Base-by-base conservation (phyloP, 208 protist genomes). In the Trypanosoma scelopori region DNA sequence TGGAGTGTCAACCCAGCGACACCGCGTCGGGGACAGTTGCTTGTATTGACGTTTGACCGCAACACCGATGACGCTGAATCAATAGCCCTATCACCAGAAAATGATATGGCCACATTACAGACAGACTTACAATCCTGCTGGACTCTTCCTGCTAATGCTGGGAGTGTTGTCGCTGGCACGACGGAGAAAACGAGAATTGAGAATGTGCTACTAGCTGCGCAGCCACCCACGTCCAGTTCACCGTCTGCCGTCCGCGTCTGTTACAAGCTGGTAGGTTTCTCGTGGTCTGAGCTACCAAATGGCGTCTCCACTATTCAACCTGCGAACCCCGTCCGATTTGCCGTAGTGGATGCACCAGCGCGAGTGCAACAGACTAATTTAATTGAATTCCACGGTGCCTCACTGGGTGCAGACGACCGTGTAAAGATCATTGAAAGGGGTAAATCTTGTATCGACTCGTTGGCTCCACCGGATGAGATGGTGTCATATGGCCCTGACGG, bases 271-370 rank as follows among this genome's bases (percentile, higher is more conserved):
- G 58, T 51, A 6, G 74, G 51, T 15, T 71, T 66, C 18, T 81
- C 82, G 47, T 96, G 91, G 91, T 85, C 82, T 0, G 78, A 91
- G 68, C 64, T 96, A 41, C 84, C 87, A 2, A 78, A 78, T 48
- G 76, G 74, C 18, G 67, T 82, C 13, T 53, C 58, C 28, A 56
- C 15, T 15, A 57, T 96, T 13, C 69, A 90, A 39, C 64, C 91
- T 13, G 91, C 91, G 13, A 96, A 96, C 64, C 91, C 91, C 4
- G 18, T 56, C 7, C 43, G 23, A 61, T 96, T 96, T 59, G 69
- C 74, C 27, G 81, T 82, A 12, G 59, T 62, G n/a, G 82, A 89
- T 5, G 27, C 48, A 13, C 57, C 75, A 1, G 71, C 85, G 5
- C 68, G 82, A 28, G 53, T 68, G 60, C 46, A 58, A 47, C 80